These are phyloP conservation scores for Thermoascus crustaceus DNA, from an alignment of 2,329 filamentous ascomycete species.

Conservation along the genomic window DNA sequence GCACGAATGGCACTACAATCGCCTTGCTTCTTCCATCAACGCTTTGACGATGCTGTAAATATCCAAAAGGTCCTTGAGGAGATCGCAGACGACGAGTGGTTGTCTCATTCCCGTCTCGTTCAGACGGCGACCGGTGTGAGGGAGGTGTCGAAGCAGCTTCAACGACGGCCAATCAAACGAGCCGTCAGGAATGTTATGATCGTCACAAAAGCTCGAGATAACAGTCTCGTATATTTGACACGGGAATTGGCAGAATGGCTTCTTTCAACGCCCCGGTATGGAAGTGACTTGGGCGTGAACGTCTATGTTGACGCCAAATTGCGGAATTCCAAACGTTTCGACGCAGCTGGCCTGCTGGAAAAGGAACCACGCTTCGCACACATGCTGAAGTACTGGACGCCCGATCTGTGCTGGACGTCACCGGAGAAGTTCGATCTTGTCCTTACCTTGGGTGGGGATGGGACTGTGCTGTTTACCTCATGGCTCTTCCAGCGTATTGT, in stretches of 20 bases:
- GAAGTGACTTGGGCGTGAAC: constrained; percentile 81
- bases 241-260: constrained; percentile 83
- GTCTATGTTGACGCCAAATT: constrained; percentile 98
- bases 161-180: constrained; percentile 82
- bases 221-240: constrained; percentile 81
- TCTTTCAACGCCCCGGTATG: constrained; percentile 79
- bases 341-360: constrained; percentile 61
- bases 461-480: constrained; percentile 91
- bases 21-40: constrained; percentile 95
- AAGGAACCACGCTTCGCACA: constrained; percentile 67
- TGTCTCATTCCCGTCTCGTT: constrained; percentile 88
- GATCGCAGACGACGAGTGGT: constrained; percentile 75
- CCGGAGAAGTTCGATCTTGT: constrained; percentile 96
- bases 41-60: constrained; percentile 93
- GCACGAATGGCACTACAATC: constrained; percentile 65
- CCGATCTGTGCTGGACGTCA: constrained; percentile 85
- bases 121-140: constrained; percentile 92
- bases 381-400: constrained; percentile 94
- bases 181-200: constrained; percentile 96
- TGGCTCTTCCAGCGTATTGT: constrained; percentile 97
- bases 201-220: constrained; percentile 94
- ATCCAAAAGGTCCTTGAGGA: constrained; percentile 92
- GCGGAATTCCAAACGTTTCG: constrained; percentile 78
- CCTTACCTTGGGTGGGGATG: constrained; percentile 84
- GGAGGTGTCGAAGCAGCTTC: constrained; percentile 91